Base-by-base conservation (phyloP, 1,284 basidiomycete genomes). In the Malassezia psittaci region DNA sequence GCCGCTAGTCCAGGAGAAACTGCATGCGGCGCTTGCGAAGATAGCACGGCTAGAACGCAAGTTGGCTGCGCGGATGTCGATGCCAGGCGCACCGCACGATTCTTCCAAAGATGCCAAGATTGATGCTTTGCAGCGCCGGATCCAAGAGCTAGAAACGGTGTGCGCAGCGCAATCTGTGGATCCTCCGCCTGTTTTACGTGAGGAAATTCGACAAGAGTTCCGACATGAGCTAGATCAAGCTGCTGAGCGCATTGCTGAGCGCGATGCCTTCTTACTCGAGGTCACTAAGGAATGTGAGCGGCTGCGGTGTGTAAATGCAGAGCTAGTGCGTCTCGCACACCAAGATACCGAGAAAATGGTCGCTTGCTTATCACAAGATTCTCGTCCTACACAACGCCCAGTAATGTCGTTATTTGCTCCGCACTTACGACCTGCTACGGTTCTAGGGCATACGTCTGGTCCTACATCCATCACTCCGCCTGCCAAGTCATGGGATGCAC, bases 151-250 rank as follows among this genome's bases (percentile, higher is more conserved):
- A 12, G 68, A 70, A 57, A 61, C 64, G 5, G 68, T 69, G 4
- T 65, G 64, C 44, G 68, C 69, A 19, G 67, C 62, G 2, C 66
- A 68, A 47, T 58, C 61, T 1, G 35, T 39, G n/a, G 62, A 66
- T 16, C 63, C 68, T 2, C 64, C 67, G 13, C 65, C 59, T 19
- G 60, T 63, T 19, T 57, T 67, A 40, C 62, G 67, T 13, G 69
- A 69, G 52, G 69, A 70, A 37, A 67, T 69, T n/a, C 67, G 66
- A 38, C 44, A 57, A 11, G 68, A 69, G 44, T 71, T 55, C 42
- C 2, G 21, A 0, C 48, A 34, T 0, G 36, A 51, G 9, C 24
- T 70, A 6, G 35, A 39, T 0, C 55, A 21, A n/a, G 37, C 67
- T 16, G 40, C 61, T 24, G 33, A 42, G 32, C 38, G 53, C 41